These are phyloP conservation scores for Russula lepida DNA, from an alignment of 768 basidiomycete genomes.

Conservation along the genomic window DNA sequence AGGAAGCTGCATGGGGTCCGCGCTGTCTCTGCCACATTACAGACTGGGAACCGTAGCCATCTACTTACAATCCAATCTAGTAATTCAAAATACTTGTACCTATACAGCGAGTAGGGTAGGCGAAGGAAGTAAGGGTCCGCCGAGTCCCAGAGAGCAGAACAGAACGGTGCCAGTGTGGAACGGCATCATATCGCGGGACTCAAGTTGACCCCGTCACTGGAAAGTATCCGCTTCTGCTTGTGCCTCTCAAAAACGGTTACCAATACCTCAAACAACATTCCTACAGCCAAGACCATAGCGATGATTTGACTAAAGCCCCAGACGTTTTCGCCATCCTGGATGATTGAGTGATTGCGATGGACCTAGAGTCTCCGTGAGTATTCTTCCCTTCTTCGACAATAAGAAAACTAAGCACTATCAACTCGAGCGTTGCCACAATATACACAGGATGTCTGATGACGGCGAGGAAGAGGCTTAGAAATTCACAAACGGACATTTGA, in stretches of 20 bases:
- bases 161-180: too few species aligned
- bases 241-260: background rate
- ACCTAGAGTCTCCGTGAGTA: slow-evolving; percentile 4
- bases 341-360: background rate
- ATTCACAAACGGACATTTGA: background rate
- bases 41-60: too few species aligned
- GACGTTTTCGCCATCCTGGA: slow-evolving; percentile 1
- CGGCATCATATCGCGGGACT: too few species aligned
- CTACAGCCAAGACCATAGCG: background rate
- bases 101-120: too few species aligned
- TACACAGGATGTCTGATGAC: background rate
- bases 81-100: too few species aligned
- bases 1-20: too few species aligned
- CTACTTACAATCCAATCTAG: too few species aligned
- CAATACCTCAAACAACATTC: background rate
- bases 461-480: too few species aligned
- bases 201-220: too few species aligned
- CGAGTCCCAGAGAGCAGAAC: too few species aligned
- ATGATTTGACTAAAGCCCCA: slow-evolving; percentile 14
- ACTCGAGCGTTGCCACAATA: background rate
- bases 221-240: background rate
- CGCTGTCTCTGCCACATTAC: too few species aligned
- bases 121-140: too few species aligned
- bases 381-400: background rate
- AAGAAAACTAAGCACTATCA: background rate